A percentile compares a stretch with the other conserved stretches of the same genome.
Evolutionary conservation across 805 yeast species (phyloP).

Genomic region (Kregervanrija fluxuum): DNA sequence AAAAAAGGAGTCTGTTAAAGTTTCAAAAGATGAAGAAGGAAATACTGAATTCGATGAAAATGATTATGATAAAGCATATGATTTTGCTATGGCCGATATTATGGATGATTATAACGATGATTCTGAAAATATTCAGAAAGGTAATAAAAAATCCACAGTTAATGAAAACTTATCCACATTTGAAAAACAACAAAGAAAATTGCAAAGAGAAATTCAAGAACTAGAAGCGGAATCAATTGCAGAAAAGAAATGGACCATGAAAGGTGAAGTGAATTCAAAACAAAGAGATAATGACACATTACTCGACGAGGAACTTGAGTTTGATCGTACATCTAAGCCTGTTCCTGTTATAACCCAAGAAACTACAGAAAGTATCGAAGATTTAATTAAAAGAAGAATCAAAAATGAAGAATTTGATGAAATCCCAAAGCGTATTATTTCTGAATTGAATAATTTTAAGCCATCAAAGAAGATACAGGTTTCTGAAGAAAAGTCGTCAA

Average conservation of each 20-base stretch:
- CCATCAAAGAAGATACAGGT: slow-evolving; percentile 53
- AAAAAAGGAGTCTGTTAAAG: slow-evolving; percentile 8
- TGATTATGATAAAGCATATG: slow-evolving; percentile 55
- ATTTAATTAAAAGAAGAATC: slow-evolving; percentile 78
- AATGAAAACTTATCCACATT: slow-evolving; percentile 54
- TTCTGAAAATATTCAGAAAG: slow-evolving; percentile 25
- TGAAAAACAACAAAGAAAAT: slow-evolving; percentile 72
- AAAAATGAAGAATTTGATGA: slow-evolving; percentile 75
- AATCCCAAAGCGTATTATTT: slow-evolving; percentile 62
- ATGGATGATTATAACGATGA: slow-evolving; percentile 38
- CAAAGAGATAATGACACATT: slow-evolving; percentile 83
- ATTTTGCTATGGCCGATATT: slow-evolving; percentile 55
- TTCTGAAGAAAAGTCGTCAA: slow-evolving; percentile 75
- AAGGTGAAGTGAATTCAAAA: slow-evolving; percentile 81
- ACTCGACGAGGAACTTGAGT: slow-evolving; percentile 73
- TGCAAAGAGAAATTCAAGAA: slow-evolving; percentile 69
- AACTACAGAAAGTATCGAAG: slow-evolving; percentile 80
- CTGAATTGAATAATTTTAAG: slow-evolving; percentile 58
- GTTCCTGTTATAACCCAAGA: slow-evolving; percentile 93
- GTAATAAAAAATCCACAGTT: slow-evolving; percentile 25
- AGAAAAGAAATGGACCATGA: slow-evolving; percentile 88
- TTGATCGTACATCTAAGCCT: slow-evolving; percentile 90
- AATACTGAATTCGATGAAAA: slow-evolving; percentile 43
- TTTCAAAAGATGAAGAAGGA: slow-evolving; percentile 8
- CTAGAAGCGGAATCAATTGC: slow-evolving; percentile 85